Percentiles rank a stretch among this genome's conserved stretches.
These are phyloP conservation scores for Pleurotus pulmonarius DNA, from an alignment of 768 basidiomycete genomes.

Conservation along the genomic window DNA sequence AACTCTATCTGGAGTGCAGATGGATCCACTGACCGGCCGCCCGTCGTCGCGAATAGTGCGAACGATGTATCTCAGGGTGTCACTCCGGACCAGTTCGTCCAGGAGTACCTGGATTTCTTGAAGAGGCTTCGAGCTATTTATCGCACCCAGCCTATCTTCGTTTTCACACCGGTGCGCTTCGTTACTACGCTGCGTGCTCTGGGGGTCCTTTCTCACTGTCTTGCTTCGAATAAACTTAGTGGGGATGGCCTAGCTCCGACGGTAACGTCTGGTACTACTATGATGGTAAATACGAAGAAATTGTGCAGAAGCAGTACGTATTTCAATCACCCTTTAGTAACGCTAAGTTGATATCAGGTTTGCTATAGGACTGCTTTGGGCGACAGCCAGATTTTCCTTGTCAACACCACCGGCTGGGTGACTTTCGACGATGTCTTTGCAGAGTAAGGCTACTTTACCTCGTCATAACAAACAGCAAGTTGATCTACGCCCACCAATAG, in stretches of 20 bases:
- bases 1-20: background rate
- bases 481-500: slow-evolving; percentile 15
- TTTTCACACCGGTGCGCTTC: slow-evolving; percentile 43
- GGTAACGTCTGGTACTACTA: slow-evolving; percentile 44
- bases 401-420: slow-evolving; percentile 57
- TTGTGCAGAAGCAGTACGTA: slow-evolving; percentile 36
- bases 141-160: slow-evolving; percentile 42
- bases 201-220: background rate
- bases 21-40: too few species aligned
- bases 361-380: slow-evolving; percentile 31
- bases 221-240: slow-evolving; percentile 24
- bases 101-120: slow-evolving; percentile 48
- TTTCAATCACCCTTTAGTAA: background rate
- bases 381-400: slow-evolving; percentile 46
- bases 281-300: slow-evolving; percentile 39
- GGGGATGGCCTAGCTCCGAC: slow-evolving; percentile 55
- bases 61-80: slow-evolving; percentile 54
- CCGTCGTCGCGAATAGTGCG: slow-evolving; percentile 28
- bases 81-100: slow-evolving; percentile 36
- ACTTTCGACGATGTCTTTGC: slow-evolving; percentile 47
- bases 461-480: background rate
- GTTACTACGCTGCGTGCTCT: slow-evolving; percentile 11
- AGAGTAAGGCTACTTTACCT: slow-evolving; percentile 21
- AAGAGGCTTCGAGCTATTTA: slow-evolving; percentile 40
- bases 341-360: background rate